Percentiles rank a stretch among this genome's conserved stretches.
Conservation (phyloP, 495 filamentous ascomycete genomes). For the Podospora pseudopauciseta region DNA sequence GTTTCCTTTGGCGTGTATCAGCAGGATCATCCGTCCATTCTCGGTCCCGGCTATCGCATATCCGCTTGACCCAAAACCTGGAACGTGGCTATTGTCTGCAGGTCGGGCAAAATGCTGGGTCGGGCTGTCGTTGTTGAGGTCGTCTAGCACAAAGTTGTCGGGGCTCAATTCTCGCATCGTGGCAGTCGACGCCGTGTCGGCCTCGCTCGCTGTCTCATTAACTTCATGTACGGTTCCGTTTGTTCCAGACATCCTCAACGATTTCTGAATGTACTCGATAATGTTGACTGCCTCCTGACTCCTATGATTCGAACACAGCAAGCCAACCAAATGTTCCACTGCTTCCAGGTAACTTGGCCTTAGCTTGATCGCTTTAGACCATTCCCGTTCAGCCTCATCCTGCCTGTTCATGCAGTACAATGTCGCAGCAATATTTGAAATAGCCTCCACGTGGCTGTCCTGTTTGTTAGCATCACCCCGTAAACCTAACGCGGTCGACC, state of each 20-base stretch:
- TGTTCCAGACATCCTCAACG: conserved; percentile 51
- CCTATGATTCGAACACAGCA: conserved; percentile 78
- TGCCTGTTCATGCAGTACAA: conserved; percentile 76
- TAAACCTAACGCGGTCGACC: background rate
- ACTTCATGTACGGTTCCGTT: conserved; percentile 15
- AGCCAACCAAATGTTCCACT: conserved; percentile 88
- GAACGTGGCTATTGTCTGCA: conserved; percentile 48
- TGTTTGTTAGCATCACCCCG: conserved; percentile 27
- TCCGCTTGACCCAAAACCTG: conserved; percentile 76
- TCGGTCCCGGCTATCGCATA: conserved; percentile 84
- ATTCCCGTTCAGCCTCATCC: conserved; percentile 82
- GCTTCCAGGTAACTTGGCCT: conserved; percentile 93
- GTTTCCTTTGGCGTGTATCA: conserved; percentile 96
- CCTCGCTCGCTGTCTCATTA: conserved; percentile 24
- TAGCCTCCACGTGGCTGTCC: conserved; percentile 83
- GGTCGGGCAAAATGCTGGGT: conserved; percentile 19
- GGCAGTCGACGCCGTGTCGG: conserved; percentile 21
- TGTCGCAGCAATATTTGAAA: conserved; percentile 89
- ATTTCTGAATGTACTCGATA: conserved; percentile 83
- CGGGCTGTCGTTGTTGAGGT: conserved; percentile 26
- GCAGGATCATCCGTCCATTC: conserved; percentile 86
- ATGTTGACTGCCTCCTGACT: conserved; percentile 82
- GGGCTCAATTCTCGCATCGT: conserved; percentile 19
- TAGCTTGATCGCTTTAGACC: conserved; percentile 76
- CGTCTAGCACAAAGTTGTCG: conserved; percentile 24